A percentile compares a stretch with the other conserved stretches of the same genome.
These are phyloP conservation scores for Phytopythium mirpurense DNA, from an alignment of 352 stramenopile genomes.

Conservation along the genomic window DNA sequence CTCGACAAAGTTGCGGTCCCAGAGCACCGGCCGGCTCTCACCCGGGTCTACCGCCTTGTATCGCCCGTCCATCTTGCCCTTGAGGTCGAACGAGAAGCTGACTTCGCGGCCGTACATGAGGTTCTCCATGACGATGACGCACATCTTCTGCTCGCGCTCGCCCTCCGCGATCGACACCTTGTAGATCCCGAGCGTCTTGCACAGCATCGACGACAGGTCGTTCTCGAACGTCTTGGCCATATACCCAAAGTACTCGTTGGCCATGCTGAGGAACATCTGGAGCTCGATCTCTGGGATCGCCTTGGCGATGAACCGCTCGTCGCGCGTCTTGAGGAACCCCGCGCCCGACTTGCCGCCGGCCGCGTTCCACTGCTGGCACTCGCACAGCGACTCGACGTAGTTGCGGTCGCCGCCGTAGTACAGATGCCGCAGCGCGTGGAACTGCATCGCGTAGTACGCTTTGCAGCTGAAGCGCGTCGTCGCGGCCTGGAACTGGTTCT, in stretches of 20 bases:
- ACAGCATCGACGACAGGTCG: constrained; percentile 83
- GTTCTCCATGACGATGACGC: constrained; percentile 88
- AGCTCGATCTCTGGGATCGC: constrained; percentile 83
- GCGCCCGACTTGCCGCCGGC: constrained; percentile 83
- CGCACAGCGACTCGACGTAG: constrained; percentile 83
- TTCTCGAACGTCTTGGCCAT: constrained; percentile 87
- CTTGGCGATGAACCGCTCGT: constrained; percentile 86
- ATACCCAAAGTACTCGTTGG: constrained; percentile 87
- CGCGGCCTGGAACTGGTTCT: constrained; percentile 77
- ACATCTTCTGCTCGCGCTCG: constrained; percentile 76
- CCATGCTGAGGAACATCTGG: constrained; percentile 88
- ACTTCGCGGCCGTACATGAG: constrained; percentile 82
- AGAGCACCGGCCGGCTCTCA: constrained; percentile 49
- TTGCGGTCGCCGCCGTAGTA: constrained; percentile 84
- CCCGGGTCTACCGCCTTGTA: constrained; percentile 40
- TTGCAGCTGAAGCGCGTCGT: constrained; percentile 83
- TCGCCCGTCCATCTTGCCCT: constrained; percentile 85
- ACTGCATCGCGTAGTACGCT: constrained; percentile 88
- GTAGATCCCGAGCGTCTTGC: constrained; percentile 85
- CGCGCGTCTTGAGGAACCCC: constrained; percentile 81
- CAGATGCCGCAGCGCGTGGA: constrained; percentile 74
- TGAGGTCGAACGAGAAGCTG: constrained; percentile 84
- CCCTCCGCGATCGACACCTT: constrained; percentile 69
- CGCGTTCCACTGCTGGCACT: constrained; percentile 84
- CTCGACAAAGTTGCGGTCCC: constrained; percentile 87